phyloP scores from a whole-genome alignment of 2,329 filamentous ascomycete species.

The Colletotrichum sojae region DNA sequence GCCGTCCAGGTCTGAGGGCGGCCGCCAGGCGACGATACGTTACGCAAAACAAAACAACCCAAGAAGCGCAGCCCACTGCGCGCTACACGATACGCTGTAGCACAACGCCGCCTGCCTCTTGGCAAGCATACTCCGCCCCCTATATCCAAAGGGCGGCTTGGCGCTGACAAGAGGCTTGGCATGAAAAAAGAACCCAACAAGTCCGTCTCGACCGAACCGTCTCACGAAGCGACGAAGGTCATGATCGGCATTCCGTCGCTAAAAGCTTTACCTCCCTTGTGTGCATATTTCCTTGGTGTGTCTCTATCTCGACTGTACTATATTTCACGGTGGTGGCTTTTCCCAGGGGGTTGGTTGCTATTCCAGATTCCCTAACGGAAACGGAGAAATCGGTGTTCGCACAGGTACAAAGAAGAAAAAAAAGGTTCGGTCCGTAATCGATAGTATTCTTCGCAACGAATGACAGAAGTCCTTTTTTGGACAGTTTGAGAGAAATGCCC shows the following conservation, averaged over 20 bases:
- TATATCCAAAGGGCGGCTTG: neutral
- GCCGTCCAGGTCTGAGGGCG: constrained; percentile 25
- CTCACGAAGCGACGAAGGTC: neutral
- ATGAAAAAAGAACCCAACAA: neutral
- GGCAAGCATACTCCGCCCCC: too few species aligned
- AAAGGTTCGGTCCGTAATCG: constrained; percentile 3
- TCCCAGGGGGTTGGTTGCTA: neutral
- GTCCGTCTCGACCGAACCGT: neutral
- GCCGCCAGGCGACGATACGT: neutral
- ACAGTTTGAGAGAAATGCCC: neutral
- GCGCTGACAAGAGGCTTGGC: neutral
- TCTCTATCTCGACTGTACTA: constrained; percentile 32
- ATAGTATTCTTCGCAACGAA: constrained; percentile 12
- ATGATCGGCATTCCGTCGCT: constrained; percentile 15
- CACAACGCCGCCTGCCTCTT: too few species aligned
- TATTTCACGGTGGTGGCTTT: constrained; percentile 19
- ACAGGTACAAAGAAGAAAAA: constrained; percentile 24
- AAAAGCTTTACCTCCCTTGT: constrained; percentile 2
- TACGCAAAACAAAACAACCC: neutral
- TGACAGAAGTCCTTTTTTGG: neutral
- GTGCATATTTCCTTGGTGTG: constrained; percentile 37
- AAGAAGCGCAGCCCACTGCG: neutral
- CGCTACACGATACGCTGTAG: too few species aligned
- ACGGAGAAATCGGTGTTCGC: constrained; percentile 30
- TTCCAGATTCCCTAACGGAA: constrained; percentile 8